phyloP scores from a whole-genome alignment of 2,329 filamentous ascomycete species.

The Colletotrichum eleusines region DNA sequence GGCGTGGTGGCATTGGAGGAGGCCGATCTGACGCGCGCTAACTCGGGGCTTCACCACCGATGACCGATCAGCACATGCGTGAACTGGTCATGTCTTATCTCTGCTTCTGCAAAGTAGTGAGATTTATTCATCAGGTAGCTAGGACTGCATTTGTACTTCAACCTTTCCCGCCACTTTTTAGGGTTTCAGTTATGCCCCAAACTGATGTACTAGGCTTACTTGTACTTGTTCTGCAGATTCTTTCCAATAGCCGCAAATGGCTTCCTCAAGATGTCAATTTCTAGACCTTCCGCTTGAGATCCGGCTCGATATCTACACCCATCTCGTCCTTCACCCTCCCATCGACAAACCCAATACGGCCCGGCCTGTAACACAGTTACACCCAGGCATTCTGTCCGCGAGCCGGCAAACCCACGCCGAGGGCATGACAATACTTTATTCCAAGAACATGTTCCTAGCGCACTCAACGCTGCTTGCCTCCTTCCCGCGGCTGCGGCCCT shows the following conservation, averaged over 20 bases:
- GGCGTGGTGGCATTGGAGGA: neutral
- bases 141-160: too few relatives aligned
- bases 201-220: neutral
- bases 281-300: slow-evolving; percentile 60
- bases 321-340: slow-evolving; percentile 55
- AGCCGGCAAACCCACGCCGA: slow-evolving; percentile 58
- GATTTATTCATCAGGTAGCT: neutral
- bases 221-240: neutral
- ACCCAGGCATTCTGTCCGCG: slow-evolving; percentile 56
- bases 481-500: slow-evolving; percentile 55
- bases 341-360: slow-evolving; percentile 23
- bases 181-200: neutral
- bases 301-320: slow-evolving; percentile 59
- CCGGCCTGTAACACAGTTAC: slow-evolving; percentile 44
- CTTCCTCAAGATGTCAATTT: slow-evolving; percentile 44
- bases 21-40: neutral
- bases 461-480: slow-evolving; percentile 55
- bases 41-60: neutral
- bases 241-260: neutral
- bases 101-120: neutral
- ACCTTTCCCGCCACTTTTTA: neutral
- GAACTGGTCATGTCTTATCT: neutral
- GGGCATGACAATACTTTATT: slow-evolving; percentile 56
- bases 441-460: slow-evolving; percentile 58
- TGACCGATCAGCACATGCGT: neutral